A percentile compares a stretch with the other conserved stretches of the same genome.
These are phyloP conservation scores for Hypoxylon fuscum DNA, from an alignment of 495 filamentous ascomycete genomes.

Conservation along the genomic window DNA sequence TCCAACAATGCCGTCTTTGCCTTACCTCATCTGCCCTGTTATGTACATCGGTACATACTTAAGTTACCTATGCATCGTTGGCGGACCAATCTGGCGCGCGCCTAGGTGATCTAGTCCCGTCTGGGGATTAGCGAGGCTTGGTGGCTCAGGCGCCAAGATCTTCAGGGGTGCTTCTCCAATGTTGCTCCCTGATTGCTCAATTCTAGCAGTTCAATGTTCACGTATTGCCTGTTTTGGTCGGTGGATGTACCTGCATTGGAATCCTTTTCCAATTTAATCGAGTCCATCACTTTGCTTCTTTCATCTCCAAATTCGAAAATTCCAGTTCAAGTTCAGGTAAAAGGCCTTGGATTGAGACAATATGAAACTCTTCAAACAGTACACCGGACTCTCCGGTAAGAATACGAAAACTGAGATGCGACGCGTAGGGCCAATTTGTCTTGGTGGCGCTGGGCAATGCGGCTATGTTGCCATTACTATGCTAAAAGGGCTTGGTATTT, in stretches of 20 bases:
- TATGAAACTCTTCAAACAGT: too few relatives aligned
- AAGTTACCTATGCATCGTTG: slow-evolving; percentile 1
- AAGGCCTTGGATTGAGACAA: too few relatives aligned
- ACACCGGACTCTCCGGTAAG: not conserved
- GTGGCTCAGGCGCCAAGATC: slow-evolving; percentile 34
- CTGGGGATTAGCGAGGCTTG: slow-evolving; percentile 24
- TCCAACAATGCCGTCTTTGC: too few relatives aligned
- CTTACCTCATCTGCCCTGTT: too few relatives aligned
- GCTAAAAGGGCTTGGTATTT: not conserved
- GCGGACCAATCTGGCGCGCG: slow-evolving; percentile 25
- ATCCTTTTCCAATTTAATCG: too few relatives aligned
- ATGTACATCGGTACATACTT: too few relatives aligned
- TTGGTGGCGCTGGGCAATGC: slow-evolving; percentile 36
- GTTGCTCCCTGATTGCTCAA: slow-evolving; percentile 13
- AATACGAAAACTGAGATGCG: slow-evolving; percentile 19
- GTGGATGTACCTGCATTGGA: not conserved
- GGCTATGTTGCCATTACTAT: slow-evolving; percentile 28
- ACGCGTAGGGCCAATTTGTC: not conserved
- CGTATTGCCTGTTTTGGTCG: too few relatives aligned
- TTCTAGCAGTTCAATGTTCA: not conserved
- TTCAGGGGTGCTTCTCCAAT: slow-evolving; percentile 23
- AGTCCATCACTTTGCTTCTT: too few relatives aligned
- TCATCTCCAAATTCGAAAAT: too few relatives aligned
- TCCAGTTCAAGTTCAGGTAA: too few relatives aligned
- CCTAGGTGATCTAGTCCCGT: slow-evolving; percentile 31